These are phyloP conservation scores for Botrytis paeoniae DNA, from an alignment of 2,329 filamentous ascomycete genomes.

Conservation along the genomic window DNA sequence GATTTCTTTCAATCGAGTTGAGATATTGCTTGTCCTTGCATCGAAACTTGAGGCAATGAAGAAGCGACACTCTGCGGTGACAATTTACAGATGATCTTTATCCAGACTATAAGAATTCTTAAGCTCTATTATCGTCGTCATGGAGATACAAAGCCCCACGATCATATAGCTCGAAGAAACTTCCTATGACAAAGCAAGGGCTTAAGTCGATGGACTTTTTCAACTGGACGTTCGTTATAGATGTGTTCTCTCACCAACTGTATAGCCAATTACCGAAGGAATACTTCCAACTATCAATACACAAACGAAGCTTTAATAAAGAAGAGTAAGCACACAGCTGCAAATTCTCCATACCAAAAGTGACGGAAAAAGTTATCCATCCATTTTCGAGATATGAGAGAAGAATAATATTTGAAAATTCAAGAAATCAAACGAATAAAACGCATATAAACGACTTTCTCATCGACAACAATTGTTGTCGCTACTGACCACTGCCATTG, in stretches of 20 bases:
- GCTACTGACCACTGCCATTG: background rate
- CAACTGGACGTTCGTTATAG: background rate
- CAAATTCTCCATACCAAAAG: background rate
- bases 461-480: background rate
- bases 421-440: background rate
- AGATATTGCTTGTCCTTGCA: background rate
- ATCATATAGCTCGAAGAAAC: background rate
- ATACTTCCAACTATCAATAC: fast-evolving
- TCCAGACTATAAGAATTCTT: background rate
- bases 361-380: background rate
- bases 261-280: background rate
- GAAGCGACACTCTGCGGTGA: background rate
- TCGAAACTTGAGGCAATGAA: background rate
- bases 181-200: background rate
- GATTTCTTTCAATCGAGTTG: background rate
- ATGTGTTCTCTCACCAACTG: background rate
- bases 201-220: background rate
- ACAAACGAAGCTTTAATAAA: background rate
- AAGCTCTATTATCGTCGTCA: background rate
- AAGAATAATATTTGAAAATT: background rate
- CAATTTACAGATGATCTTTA: background rate
- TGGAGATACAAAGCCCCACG: background rate
- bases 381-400: background rate
- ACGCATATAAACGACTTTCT: background rate
- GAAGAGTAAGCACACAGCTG: background rate